A percentile compares a stretch with the other conserved stretches of the same genome.
Evolutionary conservation across 495 filamentous ascomycete species (phyloP).

Genomic region (Penicillium silybi): DNA sequence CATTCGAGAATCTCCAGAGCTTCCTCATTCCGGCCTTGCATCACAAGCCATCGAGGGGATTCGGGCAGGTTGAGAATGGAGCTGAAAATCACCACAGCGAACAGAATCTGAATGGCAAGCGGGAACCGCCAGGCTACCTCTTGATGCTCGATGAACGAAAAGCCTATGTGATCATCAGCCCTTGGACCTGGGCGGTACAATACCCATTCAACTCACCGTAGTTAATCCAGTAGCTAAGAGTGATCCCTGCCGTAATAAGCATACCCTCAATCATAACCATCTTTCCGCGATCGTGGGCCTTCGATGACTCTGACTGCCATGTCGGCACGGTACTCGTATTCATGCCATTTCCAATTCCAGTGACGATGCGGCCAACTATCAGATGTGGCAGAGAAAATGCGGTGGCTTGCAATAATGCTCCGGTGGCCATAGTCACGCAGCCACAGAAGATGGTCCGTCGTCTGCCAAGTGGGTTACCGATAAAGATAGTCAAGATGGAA

Average conservation of each 20-base stretch:
- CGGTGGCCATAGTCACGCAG: conserved; percentile 60
- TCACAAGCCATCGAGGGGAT: conserved; percentile 68
- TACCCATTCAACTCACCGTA: conserved; percentile 40
- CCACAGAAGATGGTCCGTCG: conserved; percentile 64
- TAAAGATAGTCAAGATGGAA: conserved; percentile 63
- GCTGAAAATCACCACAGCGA: conserved; percentile 54
- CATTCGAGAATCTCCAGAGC: conserved; percentile 58
- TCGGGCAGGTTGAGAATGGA: conserved; percentile 62
- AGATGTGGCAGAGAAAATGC: conserved; percentile 59
- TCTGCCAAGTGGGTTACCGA: conserved; percentile 68
- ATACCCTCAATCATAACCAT: conserved; percentile 73
- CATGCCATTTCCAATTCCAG: conserved; percentile 64
- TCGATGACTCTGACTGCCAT: conserved; percentile 64
- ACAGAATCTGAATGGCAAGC: conserved; percentile 66
- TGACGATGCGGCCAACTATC: conserved; percentile 62
- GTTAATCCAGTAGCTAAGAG: conserved; percentile 69
- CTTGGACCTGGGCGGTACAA: neutral
- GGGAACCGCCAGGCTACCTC: conserved; percentile 68
- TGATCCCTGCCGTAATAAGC: conserved; percentile 64
- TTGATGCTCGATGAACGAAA: conserved; percentile 54
- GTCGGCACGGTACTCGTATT: conserved; percentile 48
- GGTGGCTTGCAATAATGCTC: conserved; percentile 60
- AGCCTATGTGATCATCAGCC: conserved; percentile 20
- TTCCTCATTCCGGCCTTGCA: conserved; percentile 60
- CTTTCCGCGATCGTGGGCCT: conserved; percentile 65